phyloP scores from a whole-genome alignment of 352 stramenopile genomes.

The Plasmopara halstedii region DNA sequence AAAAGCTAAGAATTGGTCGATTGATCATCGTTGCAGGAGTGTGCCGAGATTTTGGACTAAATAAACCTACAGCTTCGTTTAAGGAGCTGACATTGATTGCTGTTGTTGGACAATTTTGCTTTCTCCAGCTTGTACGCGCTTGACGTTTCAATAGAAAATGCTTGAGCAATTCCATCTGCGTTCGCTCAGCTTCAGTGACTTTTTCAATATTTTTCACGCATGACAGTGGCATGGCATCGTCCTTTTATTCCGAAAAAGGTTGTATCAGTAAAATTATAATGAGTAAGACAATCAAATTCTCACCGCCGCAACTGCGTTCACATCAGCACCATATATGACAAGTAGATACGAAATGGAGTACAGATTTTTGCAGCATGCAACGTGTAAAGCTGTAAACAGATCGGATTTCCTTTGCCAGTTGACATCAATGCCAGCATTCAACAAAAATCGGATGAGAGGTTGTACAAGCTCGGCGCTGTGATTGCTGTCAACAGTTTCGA shows the following conservation, averaged over 20 bases:
- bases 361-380: conserved; percentile 57
- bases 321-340: conserved; percentile 59
- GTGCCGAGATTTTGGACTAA: background rate
- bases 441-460: conserved; percentile 46
- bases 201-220: conserved; percentile 30
- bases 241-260: too few relatives aligned
- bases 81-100: background rate
- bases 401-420: conserved; percentile 69
- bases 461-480: conserved; percentile 36
- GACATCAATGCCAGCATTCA: conserved; percentile 55
- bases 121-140: conserved; percentile 54
- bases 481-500: conserved; percentile 28
- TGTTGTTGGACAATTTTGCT: background rate
- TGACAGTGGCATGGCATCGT: conserved; percentile 59
- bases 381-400: conserved; percentile 51
- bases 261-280: too few relatives aligned
- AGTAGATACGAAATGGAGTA: conserved; percentile 55
- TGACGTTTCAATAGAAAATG: conserved; percentile 33
- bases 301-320: conserved; percentile 63
- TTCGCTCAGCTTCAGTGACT: conserved; percentile 6
- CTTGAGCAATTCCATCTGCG: conserved; percentile 26
- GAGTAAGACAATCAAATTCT: too few relatives aligned
- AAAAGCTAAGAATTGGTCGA: conserved; percentile 27
- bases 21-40: background rate
- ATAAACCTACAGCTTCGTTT: background rate